These are phyloP conservation scores for Moniliella sp. DNA, from an alignment of 1,284 basidiomycete genomes.

Conservation along the genomic window DNA sequence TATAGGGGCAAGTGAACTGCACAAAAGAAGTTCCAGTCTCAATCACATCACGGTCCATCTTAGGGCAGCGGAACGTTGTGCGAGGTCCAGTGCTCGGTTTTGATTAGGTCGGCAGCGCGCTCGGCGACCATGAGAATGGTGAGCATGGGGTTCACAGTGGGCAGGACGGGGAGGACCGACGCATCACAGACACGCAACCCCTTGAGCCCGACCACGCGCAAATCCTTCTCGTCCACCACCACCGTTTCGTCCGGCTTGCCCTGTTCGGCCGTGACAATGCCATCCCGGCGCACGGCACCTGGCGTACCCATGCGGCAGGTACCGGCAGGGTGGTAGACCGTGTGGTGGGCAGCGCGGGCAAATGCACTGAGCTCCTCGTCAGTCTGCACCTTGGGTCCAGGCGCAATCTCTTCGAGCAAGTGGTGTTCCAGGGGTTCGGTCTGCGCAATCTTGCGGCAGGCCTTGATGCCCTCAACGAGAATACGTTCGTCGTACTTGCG, in stretches of 20 bases:
- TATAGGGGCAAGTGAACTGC: too few relatives aligned
- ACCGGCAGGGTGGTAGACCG: conserved; percentile 33
- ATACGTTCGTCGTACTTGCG: conserved; percentile 38
- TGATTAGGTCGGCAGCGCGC: conserved; percentile 27
- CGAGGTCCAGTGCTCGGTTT: conserved; percentile 23
- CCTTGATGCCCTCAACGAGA: conserved; percentile 41
- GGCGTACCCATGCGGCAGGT: conserved; percentile 33
- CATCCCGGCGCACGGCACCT: neutral
- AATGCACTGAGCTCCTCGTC: conserved; percentile 30
- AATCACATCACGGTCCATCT: too few relatives aligned
- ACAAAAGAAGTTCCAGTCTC: too few relatives aligned
- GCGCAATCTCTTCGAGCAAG: conserved; percentile 35
- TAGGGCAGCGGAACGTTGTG: too few relatives aligned
- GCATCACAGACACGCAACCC: conserved; percentile 30
- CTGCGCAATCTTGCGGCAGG: conserved; percentile 36
- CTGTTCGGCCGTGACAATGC: conserved; percentile 2
- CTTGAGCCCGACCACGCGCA: conserved; percentile 22
- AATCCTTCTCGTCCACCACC: conserved; percentile 25
- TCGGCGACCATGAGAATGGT: conserved; percentile 27
- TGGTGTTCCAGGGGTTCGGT: conserved; percentile 37
- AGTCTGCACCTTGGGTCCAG: conserved; percentile 24
- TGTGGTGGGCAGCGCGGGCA: conserved; percentile 30
- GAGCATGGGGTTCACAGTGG: conserved; percentile 24
- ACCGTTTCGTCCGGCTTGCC: conserved; percentile 12
- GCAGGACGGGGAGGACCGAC: conserved; percentile 26